Percentiles rank a stretch among this genome's conserved stretches.
phyloP scores from a whole-genome alignment of 805 yeast species.

The Nakazawaea anatomiae region DNA sequence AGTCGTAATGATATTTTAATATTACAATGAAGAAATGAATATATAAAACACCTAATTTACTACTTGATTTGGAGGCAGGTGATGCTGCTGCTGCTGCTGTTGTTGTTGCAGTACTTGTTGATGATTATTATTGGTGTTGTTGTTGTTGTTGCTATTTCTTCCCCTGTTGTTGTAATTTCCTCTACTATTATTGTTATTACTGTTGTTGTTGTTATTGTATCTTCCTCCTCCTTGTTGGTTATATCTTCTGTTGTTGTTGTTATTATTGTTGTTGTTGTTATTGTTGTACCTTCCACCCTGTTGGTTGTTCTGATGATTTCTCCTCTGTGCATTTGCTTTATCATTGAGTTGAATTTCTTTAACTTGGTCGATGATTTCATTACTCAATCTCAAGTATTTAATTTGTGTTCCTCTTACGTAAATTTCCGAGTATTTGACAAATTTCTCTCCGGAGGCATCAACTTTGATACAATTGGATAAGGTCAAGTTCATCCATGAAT shows the following conservation, averaged over 20 bases:
- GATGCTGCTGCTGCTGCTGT: slow-evolving; percentile 1
- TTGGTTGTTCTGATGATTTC: slow-evolving; percentile 12
- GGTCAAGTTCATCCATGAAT: slow-evolving; percentile 93
- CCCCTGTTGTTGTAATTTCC: not conserved
- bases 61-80: not conserved
- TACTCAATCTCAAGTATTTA: slow-evolving; percentile 70
- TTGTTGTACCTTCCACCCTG: slow-evolving; percentile 8
- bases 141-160: not conserved
- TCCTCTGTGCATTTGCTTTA: slow-evolving; percentile 34
- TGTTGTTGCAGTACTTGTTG: no score
- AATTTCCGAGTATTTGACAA: slow-evolving; percentile 60
- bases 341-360: slow-evolving; percentile 54
- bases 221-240: slow-evolving; percentile 16
- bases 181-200: slow-evolving; percentile 2
- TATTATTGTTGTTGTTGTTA: slow-evolving; percentile 19
- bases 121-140: not conserved
- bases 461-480: slow-evolving; percentile 69
- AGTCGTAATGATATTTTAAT: not conserved
- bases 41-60: not conserved
- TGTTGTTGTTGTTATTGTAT: slow-evolving; percentile 12
- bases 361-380: slow-evolving; percentile 69
- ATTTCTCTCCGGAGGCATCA: slow-evolving; percentile 54
- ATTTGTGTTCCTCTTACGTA: slow-evolving; percentile 85
- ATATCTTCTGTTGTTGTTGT: slow-evolving; percentile 22
- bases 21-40: slow-evolving; percentile 2